Evolutionary conservation across 2,329 filamentous ascomycete species (phyloP), one percentile per base, ranked within the genome.

Genomic region (Arthrinium puccinioides): DNA sequence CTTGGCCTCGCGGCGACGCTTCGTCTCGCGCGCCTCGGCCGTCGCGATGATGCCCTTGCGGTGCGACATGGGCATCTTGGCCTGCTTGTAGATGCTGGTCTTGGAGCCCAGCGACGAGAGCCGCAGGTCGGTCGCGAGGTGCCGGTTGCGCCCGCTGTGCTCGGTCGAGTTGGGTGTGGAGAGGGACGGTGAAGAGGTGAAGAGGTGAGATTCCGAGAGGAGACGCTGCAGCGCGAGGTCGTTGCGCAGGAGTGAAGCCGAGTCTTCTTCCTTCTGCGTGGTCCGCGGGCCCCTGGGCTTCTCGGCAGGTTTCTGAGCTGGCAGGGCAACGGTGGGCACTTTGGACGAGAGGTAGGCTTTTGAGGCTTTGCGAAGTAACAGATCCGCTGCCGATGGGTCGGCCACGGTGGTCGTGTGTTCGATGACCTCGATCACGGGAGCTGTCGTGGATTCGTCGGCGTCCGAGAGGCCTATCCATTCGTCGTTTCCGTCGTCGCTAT

Each of bases 141-240:
- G 79, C 21, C 89, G 78, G 50, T 84, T 83, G 50, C 79, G 81
- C 37, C 89, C 89, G 4, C 67, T 64, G 21, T 59, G 56, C 35
- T 54, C 53, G 4, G 40, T 52, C 27, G 62, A 56, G 39, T 27
- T 32, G 13, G 44, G 32, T 16, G 37, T 20, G 23, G 39, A 39
- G 27, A 32, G 32, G 4, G 61, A 53, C 11, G 60, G 54, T 16
- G 74, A 67, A 30, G 66, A 67, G 1, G 74, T 66, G 40, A 97
- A 79, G 43, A 97, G 81, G 62, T 95, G 88, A 0, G 89, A 96
- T 69, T 98, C 92, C 49, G 82, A 75, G 40, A 98, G 78, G 27
- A 98, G 79, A 32, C 88, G 82, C 59, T 96, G 90, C 11, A 98
- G 79, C 26, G 87, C 89, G 37, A 95, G 79, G 59, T 97, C 92